Base-by-base conservation (phyloP, 2,329 filamentous ascomycete species). In the Epichloe aotearoae region DNA sequence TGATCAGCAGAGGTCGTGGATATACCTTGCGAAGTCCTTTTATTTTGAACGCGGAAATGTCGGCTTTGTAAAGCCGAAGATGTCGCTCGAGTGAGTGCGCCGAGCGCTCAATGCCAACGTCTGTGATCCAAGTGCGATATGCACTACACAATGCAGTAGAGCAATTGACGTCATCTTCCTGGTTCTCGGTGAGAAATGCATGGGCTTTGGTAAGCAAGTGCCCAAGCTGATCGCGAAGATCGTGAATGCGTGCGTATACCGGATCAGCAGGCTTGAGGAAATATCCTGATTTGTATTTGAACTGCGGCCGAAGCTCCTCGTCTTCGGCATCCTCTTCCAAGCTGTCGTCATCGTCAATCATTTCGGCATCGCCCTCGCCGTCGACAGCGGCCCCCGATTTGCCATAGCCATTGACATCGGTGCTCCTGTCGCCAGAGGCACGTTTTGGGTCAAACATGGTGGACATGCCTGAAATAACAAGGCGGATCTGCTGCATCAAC, bases 51-150 rank as follows among this genome's bases (percentile, higher is more conserved):
- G 91, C 86, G 23, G 88, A 82, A 53, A 90, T 85, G 60, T 98
- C 93, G 5, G 88, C 84, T 59, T 84, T 83, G 63, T 96, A 85
- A 1, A 98, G 77, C 49, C 89, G 80, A 4, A 86, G 80, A 14
- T 97, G 83, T 19, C 93, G 79, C 64, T 98, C 93, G 10, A 97
- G 73, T 2, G 94, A 87, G 64, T 96, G 93, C 0, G 93, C 91
- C 17, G 91, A 96, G 53, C 91, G 79, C 68, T 98, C 93, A 53
- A 96, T 94, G 17, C 94, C 93, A 40, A 98, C 90, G 61, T 98
- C 93, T 1, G 95, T 89, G 60, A 98, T 97, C 89, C 90, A 98
- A 8, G 88, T 93, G 42, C 88, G 79, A 65, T 96, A 98, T 1
- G 91, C 88, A 20, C 86, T 86, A 67, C 95, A 98, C 2, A 98